A percentile compares a stretch with the other conserved stretches of the same genome.
These are phyloP conservation scores for Carex arenaria DNA, from an alignment of 202 grass and related monocot species.

Conservation along the genomic window DNA sequence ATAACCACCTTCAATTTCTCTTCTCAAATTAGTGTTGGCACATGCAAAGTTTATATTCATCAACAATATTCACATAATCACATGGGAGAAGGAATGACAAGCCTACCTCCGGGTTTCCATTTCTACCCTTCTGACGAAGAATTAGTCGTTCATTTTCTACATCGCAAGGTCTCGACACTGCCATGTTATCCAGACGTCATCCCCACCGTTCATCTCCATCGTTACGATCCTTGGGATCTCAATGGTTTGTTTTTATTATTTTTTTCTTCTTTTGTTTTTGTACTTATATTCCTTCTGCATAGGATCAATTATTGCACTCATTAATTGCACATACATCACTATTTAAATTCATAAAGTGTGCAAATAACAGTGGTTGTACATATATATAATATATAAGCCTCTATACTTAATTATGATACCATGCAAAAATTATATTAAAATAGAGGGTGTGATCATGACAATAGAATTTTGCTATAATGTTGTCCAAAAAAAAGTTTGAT, in stretches of 20 bases:
- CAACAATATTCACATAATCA: neutral
- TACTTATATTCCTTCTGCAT: neutral
- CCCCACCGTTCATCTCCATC: constrained; percentile 53
- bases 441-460: constrained; percentile 4
- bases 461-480: neutral
- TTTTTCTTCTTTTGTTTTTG: neutral
- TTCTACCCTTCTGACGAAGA: constrained; percentile 95
- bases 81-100: constrained; percentile 53
- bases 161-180: constrained; percentile 49
- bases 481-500: neutral
- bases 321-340: neutral
- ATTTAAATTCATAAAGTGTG: neutral
- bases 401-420: neutral
- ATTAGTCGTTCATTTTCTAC: constrained; percentile 79
- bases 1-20: constrained; percentile 14
- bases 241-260: constrained; percentile 32
- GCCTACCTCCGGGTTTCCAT: constrained; percentile 87
- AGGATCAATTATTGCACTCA: constrained; percentile 7
- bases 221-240: constrained; percentile 80
- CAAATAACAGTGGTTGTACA: neutral
- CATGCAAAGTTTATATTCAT: constrained; percentile 24
- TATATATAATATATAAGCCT: neutral
- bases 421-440: neutral
- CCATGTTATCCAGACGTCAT: constrained; percentile 68
- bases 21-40: constrained; percentile 16